Evolutionary conservation across 2,329 filamentous ascomycete species (phyloP).

Genomic region (Cladobotryum protrusum): DNA sequence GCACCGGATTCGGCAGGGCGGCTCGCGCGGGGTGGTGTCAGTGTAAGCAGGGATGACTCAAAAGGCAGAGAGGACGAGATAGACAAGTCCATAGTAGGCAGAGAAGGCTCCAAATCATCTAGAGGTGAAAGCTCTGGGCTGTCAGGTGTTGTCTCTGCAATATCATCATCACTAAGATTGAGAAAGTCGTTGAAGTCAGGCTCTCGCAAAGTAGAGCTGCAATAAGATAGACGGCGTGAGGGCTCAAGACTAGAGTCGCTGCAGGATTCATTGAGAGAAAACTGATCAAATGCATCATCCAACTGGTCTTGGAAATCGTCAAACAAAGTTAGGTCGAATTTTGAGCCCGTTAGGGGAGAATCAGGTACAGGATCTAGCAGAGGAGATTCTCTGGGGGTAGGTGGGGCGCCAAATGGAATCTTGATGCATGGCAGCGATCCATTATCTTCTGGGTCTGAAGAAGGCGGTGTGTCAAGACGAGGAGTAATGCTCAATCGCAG

Average conservation of each 20-base stretch:
- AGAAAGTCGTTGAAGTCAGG: conserved; percentile 50
- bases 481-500: conserved; percentile 16
- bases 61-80: conserved; percentile 19
- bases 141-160: conserved; percentile 39
- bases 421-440: conserved; percentile 10
- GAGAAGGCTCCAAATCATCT: conserved; percentile 8
- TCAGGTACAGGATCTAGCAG: conserved; percentile 22
- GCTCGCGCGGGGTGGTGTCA: conserved; percentile 39
- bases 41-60: conserved; percentile 33
- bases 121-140: conserved; percentile 11
- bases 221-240: conserved; percentile 22
- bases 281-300: conserved; percentile 19
- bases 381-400: conserved; percentile 28
- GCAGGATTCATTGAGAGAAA: conserved; percentile 20
- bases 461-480: conserved; percentile 27
- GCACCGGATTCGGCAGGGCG: conserved; percentile 43
- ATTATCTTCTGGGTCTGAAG: conserved; percentile 24
- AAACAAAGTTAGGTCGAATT: conserved; percentile 22
- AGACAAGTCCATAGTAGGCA: conserved; percentile 18
- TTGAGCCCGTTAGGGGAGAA: conserved; percentile 21
- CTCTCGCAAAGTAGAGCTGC: conserved; percentile 39
- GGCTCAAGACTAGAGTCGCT: conserved; percentile 27
- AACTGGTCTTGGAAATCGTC: conserved; percentile 22
- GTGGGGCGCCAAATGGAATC: conserved; percentile 16
- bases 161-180: conserved; percentile 50